phyloP scores from a whole-genome alignment of 768 basidiomycete genomes.

The Hebeloma cylindrosporum region DNA sequence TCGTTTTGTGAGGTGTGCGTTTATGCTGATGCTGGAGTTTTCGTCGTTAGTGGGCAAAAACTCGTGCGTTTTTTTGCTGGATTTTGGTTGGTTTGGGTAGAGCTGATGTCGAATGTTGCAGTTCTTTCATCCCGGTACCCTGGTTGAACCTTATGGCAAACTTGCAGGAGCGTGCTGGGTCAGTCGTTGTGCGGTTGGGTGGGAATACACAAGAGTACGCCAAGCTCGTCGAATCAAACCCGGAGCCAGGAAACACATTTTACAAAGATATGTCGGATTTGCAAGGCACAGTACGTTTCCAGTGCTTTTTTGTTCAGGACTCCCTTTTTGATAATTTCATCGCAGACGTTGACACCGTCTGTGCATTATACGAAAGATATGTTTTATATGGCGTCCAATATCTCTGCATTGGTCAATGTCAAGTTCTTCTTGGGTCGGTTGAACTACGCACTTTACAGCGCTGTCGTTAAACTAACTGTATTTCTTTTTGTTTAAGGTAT shows the following conservation, averaged over 20 bases:
- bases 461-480: neutral
- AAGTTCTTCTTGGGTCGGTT: slow-evolving; percentile 58
- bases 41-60: slow-evolving; percentile 47
- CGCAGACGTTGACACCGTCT: slow-evolving; percentile 61
- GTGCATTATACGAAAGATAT: slow-evolving; percentile 63
- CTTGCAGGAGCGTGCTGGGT: slow-evolving; percentile 59
- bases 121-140: slow-evolving; percentile 52
- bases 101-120: slow-evolving; percentile 19
- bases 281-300: slow-evolving; percentile 20
- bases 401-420: slow-evolving; percentile 55
- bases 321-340: neutral
- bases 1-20: neutral
- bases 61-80: slow-evolving; percentile 33
- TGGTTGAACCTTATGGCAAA: slow-evolving; percentile 82
- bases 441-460: neutral
- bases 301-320: neutral
- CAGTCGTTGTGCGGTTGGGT: slow-evolving; percentile 64
- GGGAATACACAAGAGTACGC: slow-evolving; percentile 80
- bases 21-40: slow-evolving; percentile 1
- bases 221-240: slow-evolving; percentile 45
- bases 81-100: slow-evolving; percentile 1
- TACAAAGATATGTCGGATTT: slow-evolving; percentile 24
- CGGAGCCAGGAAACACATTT: slow-evolving; percentile 35
- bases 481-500: slow-evolving; percentile 29
- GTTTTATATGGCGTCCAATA: slow-evolving; percentile 60